A percentile compares a stretch with the other conserved stretches of the same genome.
Evolutionary conservation across 2,329 filamentous ascomycete genomes (phyloP).

Genomic region (Colletotrichum scovillei): DNA sequence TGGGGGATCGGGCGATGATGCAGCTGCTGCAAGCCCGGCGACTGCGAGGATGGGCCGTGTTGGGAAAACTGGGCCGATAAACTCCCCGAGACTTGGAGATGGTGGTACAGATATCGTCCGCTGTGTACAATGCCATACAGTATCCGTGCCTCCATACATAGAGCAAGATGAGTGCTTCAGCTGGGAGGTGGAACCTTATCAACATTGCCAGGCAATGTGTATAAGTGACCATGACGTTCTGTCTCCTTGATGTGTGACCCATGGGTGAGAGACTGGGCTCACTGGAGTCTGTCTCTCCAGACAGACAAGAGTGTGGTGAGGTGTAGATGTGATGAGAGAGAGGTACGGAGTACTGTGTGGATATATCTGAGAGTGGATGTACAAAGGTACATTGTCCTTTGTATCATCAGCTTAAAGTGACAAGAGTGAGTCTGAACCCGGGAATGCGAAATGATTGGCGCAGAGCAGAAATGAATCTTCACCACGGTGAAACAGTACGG

Average conservation of each 20-base stretch:
- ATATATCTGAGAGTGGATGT: not conserved
- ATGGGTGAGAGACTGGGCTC: not conserved
- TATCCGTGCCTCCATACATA: not conserved
- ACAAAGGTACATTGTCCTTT: not conserved
- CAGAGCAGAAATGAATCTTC: slow-evolving; percentile 25
- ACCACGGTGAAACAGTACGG: slow-evolving; percentile 24
- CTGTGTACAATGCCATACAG: not conserved
- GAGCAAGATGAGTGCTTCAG: too few relatives aligned
- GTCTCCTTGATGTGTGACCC: too few relatives aligned
- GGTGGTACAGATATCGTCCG: not conserved
- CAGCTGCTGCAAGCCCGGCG: not conserved
- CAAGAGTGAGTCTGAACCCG: not conserved
- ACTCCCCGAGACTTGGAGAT: slow-evolving; percentile 15
- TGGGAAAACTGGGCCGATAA: slow-evolving; percentile 16
- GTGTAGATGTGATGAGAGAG: not conserved
- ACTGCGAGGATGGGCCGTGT: slow-evolving; percentile 9
- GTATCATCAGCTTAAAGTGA: not conserved
- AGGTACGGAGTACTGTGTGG: not conserved
- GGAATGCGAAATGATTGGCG: slow-evolving; percentile 21
- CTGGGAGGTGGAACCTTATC: too few relatives aligned
- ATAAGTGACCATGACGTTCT: not conserved
- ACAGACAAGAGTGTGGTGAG: not conserved
- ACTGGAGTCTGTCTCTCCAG: not conserved
- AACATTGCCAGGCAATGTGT: not conserved
- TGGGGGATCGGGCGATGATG: slow-evolving; percentile 27